Evolutionary conservation across 179 eudicot species (phyloP).

Genomic region (Nepenthes alata): DNA sequence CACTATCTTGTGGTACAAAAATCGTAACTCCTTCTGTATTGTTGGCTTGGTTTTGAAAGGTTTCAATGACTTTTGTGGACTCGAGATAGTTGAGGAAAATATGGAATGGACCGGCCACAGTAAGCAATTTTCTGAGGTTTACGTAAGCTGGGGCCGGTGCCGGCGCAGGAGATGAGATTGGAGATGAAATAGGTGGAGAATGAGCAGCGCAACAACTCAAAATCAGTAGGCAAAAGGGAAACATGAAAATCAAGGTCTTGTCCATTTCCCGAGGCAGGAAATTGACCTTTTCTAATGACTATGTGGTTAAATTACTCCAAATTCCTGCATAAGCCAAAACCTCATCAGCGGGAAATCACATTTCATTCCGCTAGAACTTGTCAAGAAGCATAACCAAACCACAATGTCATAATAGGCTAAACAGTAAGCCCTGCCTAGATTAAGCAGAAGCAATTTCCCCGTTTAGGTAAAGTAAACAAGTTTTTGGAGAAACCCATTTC

Average conservation of each 20-base stretch:
- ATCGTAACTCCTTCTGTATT: conserved; percentile 74
- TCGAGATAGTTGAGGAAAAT: conserved; percentile 59
- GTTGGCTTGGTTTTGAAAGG: conserved; percentile 84
- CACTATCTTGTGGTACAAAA: conserved; percentile 60
- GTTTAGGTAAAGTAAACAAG: background rate
- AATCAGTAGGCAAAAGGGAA: conserved; percentile 25
- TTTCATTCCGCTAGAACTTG: background rate
- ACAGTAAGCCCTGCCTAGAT: background rate
- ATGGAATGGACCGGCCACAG: conserved; percentile 75
- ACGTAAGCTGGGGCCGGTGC: conserved; percentile 56
- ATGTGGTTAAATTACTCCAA: conserved; percentile 5
- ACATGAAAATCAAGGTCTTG: conserved; percentile 11
- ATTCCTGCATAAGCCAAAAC: conserved; percentile 27
- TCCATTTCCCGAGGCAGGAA: conserved; percentile 18
- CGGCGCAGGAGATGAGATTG: conserved; percentile 54
- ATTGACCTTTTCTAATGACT: no score
- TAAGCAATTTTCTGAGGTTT: conserved; percentile 66
- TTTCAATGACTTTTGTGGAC: conserved; percentile 61
- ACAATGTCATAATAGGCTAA: background rate
- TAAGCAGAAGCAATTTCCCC: background rate
- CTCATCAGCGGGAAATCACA: background rate
- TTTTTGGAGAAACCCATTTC: background rate
- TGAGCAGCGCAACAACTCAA: conserved; percentile 21
- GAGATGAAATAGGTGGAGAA: conserved; percentile 23
- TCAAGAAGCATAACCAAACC: background rate